Evolutionary conservation across 108 stramenopile species (phyloP), one percentile per base, ranked within the genome.

Genomic region (Cyclotella distinguenda): DNA sequence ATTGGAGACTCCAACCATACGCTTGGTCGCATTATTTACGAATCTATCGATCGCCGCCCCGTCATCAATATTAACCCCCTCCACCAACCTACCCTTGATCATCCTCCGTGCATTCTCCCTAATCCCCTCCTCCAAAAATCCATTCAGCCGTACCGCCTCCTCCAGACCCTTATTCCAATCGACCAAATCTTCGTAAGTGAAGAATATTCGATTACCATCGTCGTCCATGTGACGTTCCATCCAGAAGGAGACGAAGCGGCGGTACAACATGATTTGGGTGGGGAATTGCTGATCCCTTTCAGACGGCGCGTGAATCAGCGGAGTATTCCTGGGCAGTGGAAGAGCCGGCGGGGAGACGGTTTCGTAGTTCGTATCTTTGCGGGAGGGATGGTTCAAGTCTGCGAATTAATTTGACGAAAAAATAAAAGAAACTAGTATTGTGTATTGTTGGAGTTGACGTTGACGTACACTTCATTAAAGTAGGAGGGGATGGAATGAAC

Each of bases 191-290:
- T 74, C 72, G 39, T 65, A 73, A 13, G 72, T 46, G 45, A 73
- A 60, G 58, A 55, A 65, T 22, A 65, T 64, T 25, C 72, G 47
- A 28, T 40, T 48, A n/a, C 16, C 35, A 30, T 73, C 72, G 23
- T 57, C 56, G 22, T 60, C 63, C 0, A 43, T 16, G 32, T 55
- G 58, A 6, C 47, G 26, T 47, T 74, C 66, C 73, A 74, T 67
- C 73, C 73, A 74, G 34, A 66, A 74, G 6, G 65, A 62, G 21
- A 74, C 60, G 16, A 74, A 74, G 36, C 65, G 59, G 22, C 65
- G 51, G 33, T 74, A 74, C 0, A 74, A 45, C 39, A 61, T 22
- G 0, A 61, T 66, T 55, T 74, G 73, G 0, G 60, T 47, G 4
- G 26, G 34, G 1, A 66, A 31, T 62, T 74, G 73, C 0, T 43